Evolutionary conservation across 1,139 yeast genomes (phyloP).

Genomic region (Yamadazyma friedrichii): DNA sequence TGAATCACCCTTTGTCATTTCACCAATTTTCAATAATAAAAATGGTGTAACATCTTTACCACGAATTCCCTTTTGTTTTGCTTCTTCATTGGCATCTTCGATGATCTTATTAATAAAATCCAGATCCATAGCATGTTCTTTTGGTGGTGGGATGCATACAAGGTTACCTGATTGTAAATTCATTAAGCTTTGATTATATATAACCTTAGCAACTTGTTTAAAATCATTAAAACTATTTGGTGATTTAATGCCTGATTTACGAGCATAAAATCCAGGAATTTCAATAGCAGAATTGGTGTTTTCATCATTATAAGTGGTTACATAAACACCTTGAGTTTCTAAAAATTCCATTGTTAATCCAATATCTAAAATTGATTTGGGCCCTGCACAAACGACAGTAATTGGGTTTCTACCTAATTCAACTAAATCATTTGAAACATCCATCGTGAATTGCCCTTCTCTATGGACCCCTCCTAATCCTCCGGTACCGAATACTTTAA

Average conservation of each 20-base stretch:
- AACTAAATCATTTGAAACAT: slow-evolving; percentile 82
- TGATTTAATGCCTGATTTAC: slow-evolving; percentile 71
- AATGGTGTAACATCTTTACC: slow-evolving; percentile 86
- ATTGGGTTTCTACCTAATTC: slow-evolving; percentile 83
- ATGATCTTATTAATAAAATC: slow-evolving; percentile 56
- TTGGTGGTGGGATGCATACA: slow-evolving; percentile 83
- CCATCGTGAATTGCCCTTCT: slow-evolving; percentile 73
- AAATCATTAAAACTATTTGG: slow-evolving; percentile 61
- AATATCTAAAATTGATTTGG: slow-evolving; percentile 81
- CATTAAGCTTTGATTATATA: slow-evolving; percentile 54
- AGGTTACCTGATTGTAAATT: slow-evolving; percentile 64
- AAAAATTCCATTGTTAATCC: slow-evolving; percentile 79
- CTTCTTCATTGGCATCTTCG: slow-evolving; percentile 56
- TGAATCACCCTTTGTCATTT: slow-evolving; percentile 65
- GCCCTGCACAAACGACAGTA: slow-evolving; percentile 89
- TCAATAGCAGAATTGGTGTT: slow-evolving; percentile 21
- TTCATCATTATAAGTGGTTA: slow-evolving; percentile 47
- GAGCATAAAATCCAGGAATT: slow-evolving; percentile 82
- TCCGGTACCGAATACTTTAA: slow-evolving; percentile 87
- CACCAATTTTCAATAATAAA: slow-evolving; percentile 61
- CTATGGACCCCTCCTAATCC: slow-evolving; percentile 93
- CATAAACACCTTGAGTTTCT: slow-evolving; percentile 82
- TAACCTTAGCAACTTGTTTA: slow-evolving; percentile 59
- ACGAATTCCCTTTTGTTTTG: slow-evolving; percentile 47
- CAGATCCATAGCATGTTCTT: slow-evolving; percentile 56